phyloP scores from a whole-genome alignment of 148 eudicot species.

The Chenopodium formosanum region DNA sequence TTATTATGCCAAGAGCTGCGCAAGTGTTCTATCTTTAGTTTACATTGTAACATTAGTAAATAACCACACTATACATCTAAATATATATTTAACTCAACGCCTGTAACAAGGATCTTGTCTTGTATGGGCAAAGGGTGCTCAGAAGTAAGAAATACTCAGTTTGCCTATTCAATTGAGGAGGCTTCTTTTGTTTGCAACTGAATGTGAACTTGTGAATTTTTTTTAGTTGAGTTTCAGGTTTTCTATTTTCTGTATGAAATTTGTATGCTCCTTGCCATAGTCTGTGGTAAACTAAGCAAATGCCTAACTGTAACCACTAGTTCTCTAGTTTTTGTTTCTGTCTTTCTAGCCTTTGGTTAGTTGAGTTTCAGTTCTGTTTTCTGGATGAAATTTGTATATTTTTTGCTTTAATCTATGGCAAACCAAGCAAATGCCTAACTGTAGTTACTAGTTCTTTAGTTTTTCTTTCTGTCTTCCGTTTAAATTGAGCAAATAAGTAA shows the following conservation, averaged over 20 bases:
- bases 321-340: neutral
- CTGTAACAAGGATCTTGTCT: neutral
- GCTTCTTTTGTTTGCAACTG: neutral
- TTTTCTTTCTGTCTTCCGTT: neutral
- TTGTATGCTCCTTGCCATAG: neutral
- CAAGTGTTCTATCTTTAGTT: neutral
- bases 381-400: neutral
- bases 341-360: neutral
- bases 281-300: neutral
- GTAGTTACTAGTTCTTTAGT: neutral
- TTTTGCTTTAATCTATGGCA: neutral
- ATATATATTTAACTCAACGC: neutral
- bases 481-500: neutral
- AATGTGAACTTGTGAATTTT: neutral
- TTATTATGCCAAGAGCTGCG: neutral
- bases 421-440: neutral
- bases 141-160: neutral
- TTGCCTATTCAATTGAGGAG: neutral
- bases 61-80: neutral
- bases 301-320: neutral
- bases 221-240: neutral
- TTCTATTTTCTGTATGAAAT: constrained; percentile 3
- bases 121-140: neutral
- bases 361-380: constrained; percentile 3
- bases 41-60: neutral